Conservation (phyloP, 1,284 basidiomycete genomes). For the Porodaedalea pini region DNA sequence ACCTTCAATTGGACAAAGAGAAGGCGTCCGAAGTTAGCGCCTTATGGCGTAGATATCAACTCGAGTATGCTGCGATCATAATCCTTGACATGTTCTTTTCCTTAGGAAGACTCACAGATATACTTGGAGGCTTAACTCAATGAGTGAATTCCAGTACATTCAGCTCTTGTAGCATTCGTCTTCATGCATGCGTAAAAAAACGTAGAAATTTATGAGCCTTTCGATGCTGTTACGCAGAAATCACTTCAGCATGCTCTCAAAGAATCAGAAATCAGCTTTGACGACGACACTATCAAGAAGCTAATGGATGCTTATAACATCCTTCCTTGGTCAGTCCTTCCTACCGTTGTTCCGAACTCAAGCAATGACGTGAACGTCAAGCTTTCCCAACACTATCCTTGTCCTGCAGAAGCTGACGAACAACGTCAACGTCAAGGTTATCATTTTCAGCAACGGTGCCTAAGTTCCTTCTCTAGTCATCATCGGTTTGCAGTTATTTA, state of each 20-base stretch:
- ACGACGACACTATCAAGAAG: conserved; percentile 18
- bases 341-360: neutral
- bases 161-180: neutral
- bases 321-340: conserved; percentile 26
- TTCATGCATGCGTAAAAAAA: neutral
- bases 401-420: conserved; percentile 25
- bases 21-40: conserved; percentile 24
- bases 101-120: conserved; percentile 24
- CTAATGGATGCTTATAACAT: conserved; percentile 29
- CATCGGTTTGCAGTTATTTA: neutral
- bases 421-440: conserved; percentile 20
- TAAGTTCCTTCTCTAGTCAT: neutral
- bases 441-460: conserved; percentile 34
- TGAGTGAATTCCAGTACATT: conserved; percentile 25
- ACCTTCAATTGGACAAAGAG: conserved; percentile 21
- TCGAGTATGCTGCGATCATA: conserved; percentile 28
- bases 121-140: conserved; percentile 34
- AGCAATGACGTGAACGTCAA: conserved; percentile 11
- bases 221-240: conserved; percentile 30
- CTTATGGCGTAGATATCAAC: conserved; percentile 32
- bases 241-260: conserved; percentile 30
- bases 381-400: conserved; percentile 27
- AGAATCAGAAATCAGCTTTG: conserved; percentile 24
- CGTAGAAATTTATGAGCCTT: conserved; percentile 31
- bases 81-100: neutral